Conservation (phyloP, 2,329 filamentous ascomycete genomes). For the Calonectria pseudoturangicola region DNA sequence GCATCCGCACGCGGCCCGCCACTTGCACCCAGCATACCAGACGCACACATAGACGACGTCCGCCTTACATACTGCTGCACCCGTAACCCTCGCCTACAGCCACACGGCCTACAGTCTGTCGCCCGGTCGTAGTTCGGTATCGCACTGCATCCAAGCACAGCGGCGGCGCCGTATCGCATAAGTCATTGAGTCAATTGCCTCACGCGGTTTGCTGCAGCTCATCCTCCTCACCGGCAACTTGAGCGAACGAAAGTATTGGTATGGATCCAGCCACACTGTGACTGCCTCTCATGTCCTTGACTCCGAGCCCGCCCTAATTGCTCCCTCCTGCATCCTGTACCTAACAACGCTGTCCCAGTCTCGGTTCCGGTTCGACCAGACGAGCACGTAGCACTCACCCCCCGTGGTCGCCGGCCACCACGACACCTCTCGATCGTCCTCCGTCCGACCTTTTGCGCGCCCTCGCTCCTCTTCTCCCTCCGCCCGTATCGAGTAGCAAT, state of each 20-base stretch:
- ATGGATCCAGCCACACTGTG: slow-evolving; percentile 17
- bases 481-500: slow-evolving; percentile 21
- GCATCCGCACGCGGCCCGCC: slow-evolving; percentile 43
- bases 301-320: slow-evolving; percentile 25
- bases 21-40: slow-evolving; percentile 43
- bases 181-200: slow-evolving; percentile 45
- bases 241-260: slow-evolving; percentile 46
- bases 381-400: slow-evolving; percentile 29
- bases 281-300: slow-evolving; percentile 17
- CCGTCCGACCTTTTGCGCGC: slow-evolving; percentile 26
- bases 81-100: slow-evolving; percentile 25
- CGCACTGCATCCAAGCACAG: slow-evolving; percentile 27
- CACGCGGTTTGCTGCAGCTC: slow-evolving; percentile 41
- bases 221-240: slow-evolving; percentile 28
- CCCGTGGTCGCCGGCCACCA: slow-evolving; percentile 30
- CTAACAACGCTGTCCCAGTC: slow-evolving; percentile 31
- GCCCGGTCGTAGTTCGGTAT: slow-evolving; percentile 23
- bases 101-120: slow-evolving; percentile 9
- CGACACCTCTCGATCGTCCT: slow-evolving; percentile 30
- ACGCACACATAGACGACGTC: slow-evolving; percentile 17
- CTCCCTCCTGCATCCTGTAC: slow-evolving; percentile 35
- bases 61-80: slow-evolving; percentile 25
- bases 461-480: slow-evolving; percentile 4
- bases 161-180: slow-evolving; percentile 41
- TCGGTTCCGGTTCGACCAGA: slow-evolving; percentile 21